These are phyloP conservation scores for Pichia sp. DNA, from an alignment of 1,139 yeast species.

Conservation along the genomic window DNA sequence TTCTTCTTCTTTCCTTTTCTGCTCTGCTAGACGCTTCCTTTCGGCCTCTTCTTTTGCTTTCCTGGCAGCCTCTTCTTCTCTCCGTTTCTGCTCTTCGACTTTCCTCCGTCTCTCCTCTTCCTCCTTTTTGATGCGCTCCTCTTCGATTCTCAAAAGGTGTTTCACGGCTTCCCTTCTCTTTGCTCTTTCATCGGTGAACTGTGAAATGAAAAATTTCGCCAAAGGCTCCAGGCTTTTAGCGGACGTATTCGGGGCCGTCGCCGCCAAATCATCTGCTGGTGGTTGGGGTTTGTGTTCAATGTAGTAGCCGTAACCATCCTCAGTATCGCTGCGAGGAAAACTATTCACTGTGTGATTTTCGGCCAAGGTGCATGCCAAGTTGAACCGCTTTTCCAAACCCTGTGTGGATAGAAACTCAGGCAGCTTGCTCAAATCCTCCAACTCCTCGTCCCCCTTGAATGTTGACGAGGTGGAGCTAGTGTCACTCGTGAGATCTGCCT, in stretches of 20 bases:
- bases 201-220: conserved; percentile 1
- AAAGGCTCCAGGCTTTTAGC: neutral
- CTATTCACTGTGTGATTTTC: neutral
- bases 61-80: conserved; percentile 22
- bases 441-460: neutral
- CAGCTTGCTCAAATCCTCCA: conserved; percentile 6
- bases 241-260: neutral
- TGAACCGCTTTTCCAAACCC: conserved; percentile 14
- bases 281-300: neutral
- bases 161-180: conserved; percentile 4
- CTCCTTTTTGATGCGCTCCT: conserved; percentile 11
- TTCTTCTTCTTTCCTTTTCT: conserved; percentile 21
- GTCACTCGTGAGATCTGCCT: neutral
- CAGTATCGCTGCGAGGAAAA: neutral
- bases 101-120: conserved; percentile 17
- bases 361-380: conserved; percentile 2
- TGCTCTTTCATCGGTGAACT: neutral
- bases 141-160: conserved; percentile 9
- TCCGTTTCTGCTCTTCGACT: conserved; percentile 18
- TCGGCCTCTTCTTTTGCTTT: conserved; percentile 14
- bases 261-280: neutral
- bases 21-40: conserved; percentile 15
- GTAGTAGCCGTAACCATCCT: neutral
- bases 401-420: conserved; percentile 5
- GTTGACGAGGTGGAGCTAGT: neutral